Percentiles rank a stretch among this genome's conserved stretches.
Conservation (phyloP, 441 rosid species). For the Pelargonium cotyledonis region DNA sequence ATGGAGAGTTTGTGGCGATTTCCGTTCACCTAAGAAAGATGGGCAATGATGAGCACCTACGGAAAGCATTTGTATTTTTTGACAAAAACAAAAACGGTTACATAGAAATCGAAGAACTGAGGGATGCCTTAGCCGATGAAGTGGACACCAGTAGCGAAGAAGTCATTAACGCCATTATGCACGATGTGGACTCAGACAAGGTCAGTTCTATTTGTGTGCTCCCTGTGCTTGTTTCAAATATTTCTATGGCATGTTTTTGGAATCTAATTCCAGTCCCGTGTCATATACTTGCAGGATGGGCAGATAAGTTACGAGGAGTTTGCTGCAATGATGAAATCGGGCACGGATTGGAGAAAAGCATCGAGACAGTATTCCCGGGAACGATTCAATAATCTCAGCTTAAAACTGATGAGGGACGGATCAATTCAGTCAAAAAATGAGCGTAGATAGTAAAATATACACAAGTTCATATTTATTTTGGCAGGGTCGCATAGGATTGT, state of each 20-base stretch:
- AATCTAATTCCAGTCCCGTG: slow-evolving; percentile 7
- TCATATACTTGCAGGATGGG: slow-evolving; percentile 40
- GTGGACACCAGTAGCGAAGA: slow-evolving; percentile 49
- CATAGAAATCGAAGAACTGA: slow-evolving; percentile 62
- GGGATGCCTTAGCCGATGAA: slow-evolving; percentile 55
- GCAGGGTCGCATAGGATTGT: no score
- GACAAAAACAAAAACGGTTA: slow-evolving; percentile 47
- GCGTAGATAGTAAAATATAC: slow-evolving; percentile 11
- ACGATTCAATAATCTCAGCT: slow-evolving; percentile 55
- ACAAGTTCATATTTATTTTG: no score
- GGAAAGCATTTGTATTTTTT: slow-evolving; percentile 56
- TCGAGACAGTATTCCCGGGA: slow-evolving; percentile 61
- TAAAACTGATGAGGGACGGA: slow-evolving; percentile 53
- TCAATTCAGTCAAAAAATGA: slow-evolving; percentile 39
- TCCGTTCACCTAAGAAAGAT: slow-evolving; percentile 65
- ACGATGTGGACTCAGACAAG: slow-evolving; percentile 72
- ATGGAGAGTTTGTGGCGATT: slow-evolving; percentile 60
- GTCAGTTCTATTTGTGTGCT: slow-evolving; percentile 24
- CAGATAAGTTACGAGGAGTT: slow-evolving; percentile 55
- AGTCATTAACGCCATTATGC: slow-evolving; percentile 59
- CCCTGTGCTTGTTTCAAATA: not conserved
- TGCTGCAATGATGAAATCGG: slow-evolving; percentile 63
- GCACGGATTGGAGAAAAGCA: slow-evolving; percentile 69
- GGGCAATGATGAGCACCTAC: slow-evolving; percentile 63
- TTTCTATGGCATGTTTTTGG: not conserved